A percentile compares a stretch with the other conserved stretches of the same genome.
Evolutionary conservation across 2,329 filamentous ascomycete species (phyloP).

Genomic region (Fusarium avenaceum): DNA sequence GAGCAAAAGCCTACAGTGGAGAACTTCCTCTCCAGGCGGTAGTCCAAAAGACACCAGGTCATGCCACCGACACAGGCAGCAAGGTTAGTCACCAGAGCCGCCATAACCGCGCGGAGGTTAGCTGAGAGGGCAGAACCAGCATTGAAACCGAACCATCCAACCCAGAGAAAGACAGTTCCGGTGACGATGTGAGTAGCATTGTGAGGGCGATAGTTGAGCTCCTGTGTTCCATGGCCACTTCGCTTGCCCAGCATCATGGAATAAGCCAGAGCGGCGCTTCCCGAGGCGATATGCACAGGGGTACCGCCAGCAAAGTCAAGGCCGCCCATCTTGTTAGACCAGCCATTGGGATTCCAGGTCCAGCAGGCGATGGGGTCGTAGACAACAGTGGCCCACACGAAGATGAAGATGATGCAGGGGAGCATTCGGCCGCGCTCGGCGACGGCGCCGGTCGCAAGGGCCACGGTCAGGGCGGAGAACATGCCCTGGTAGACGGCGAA

Average conservation of each 20-base stretch:
- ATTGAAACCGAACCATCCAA: slow-evolving; percentile 97
- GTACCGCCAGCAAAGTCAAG: slow-evolving; percentile 92
- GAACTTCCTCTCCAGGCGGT: slow-evolving; percentile 90
- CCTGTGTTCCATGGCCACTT: slow-evolving; percentile 85
- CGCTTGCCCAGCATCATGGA: slow-evolving; percentile 92
- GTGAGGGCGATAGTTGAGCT: slow-evolving; percentile 91
- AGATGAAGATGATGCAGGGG: slow-evolving; percentile 91
- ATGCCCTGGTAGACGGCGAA: slow-evolving; percentile 91
- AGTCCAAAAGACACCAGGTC: slow-evolving; percentile 91
- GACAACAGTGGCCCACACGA: slow-evolving; percentile 89
- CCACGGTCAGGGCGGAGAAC: slow-evolving; percentile 89
- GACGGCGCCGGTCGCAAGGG: slow-evolving; percentile 85
- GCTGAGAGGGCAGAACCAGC: slow-evolving; percentile 85
- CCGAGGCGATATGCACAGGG: slow-evolving; percentile 89
- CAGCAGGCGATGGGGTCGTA: slow-evolving; percentile 96
- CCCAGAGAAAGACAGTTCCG: slow-evolving; percentile 93
- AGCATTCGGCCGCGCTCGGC: slow-evolving; percentile 91
- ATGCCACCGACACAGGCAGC: slow-evolving; percentile 87
- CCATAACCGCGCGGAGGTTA: slow-evolving; percentile 88
- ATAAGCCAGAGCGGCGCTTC: slow-evolving; percentile 86
- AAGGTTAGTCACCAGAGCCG: slow-evolving; percentile 86
- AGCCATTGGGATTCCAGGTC: slow-evolving; percentile 90
- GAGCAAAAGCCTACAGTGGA: slow-evolving; percentile 95
- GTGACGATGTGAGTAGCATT: slow-evolving; percentile 94
- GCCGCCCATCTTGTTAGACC: slow-evolving; percentile 83